Conservation (phyloP, 1,139 yeast genomes). For the Sugiyamaella sp. region DNA sequence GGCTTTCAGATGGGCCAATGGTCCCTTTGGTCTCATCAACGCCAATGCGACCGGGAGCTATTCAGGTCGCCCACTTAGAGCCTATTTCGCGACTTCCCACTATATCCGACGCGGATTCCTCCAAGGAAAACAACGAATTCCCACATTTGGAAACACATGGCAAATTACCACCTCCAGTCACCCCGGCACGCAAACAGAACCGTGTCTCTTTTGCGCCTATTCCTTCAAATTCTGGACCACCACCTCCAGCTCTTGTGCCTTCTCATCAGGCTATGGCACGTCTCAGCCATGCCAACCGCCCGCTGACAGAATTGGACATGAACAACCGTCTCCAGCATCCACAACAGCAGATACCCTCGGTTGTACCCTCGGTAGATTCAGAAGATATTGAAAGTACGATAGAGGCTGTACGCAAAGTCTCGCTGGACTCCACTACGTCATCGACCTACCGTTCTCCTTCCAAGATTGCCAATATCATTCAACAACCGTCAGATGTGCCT, state of each 20-base stretch:
- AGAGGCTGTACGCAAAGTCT: constrained; percentile 17
- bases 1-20: constrained; percentile 14
- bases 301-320: constrained; percentile 13
- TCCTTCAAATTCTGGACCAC: neutral
- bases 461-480: neutral
- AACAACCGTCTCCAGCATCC: constrained; percentile 11
- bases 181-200: constrained; percentile 18
- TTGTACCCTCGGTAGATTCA: neutral
- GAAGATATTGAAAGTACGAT: constrained; percentile 14
- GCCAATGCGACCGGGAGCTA: constrained; percentile 20
- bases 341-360: neutral
- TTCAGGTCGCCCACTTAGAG: constrained; percentile 32
- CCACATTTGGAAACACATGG: neutral
- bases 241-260: constrained; percentile 7
- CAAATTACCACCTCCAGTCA: constrained; percentile 1
- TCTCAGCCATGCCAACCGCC: constrained; percentile 7
- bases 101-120: constrained; percentile 17
- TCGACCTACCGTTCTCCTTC: constrained; percentile 10
- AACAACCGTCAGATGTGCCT: constrained; percentile 4
- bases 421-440: constrained; percentile 8
- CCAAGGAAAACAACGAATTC: constrained; percentile 20
- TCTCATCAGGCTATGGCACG: constrained; percentile 14
- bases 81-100: constrained; percentile 24
- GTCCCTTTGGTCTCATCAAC: constrained; percentile 24
- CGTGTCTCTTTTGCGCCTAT: constrained; percentile 14